phyloP scores from a whole-genome alignment of 2,329 filamentous ascomycete species.

The Arthrinium puccinioides region DNA sequence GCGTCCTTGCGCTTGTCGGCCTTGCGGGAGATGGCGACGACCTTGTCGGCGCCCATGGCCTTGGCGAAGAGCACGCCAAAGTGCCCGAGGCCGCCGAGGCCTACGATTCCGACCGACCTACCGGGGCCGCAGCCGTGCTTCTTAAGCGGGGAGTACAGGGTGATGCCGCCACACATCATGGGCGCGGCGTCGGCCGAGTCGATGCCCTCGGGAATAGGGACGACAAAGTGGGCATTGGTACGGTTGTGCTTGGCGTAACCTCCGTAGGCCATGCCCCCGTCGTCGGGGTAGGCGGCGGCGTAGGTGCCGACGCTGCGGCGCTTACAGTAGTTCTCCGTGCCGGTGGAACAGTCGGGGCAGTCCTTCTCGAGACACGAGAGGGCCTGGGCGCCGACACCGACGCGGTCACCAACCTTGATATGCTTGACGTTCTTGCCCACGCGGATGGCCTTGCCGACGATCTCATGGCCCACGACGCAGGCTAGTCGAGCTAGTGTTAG shows the following conservation, averaged over 20 bases:
- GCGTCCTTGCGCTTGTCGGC: slow-evolving; percentile 2
- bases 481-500: too few species aligned
- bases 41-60: slow-evolving; percentile 3
- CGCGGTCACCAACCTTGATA: slow-evolving; percentile 55
- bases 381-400: slow-evolving; percentile 56
- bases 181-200: slow-evolving; percentile 3
- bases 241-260: slow-evolving; percentile 23
- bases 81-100: slow-evolving; percentile 3
- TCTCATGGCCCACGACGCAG: slow-evolving; percentile 47
- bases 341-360: slow-evolving; percentile 27
- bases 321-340: slow-evolving; percentile 3
- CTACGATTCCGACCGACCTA: slow-evolving; percentile 4
- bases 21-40: slow-evolving; percentile 4
- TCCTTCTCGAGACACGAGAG: slow-evolving; percentile 45
- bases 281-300: slow-evolving; percentile 1
- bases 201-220: slow-evolving; percentile 9
- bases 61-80: slow-evolving; percentile 4
- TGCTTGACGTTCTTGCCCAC: slow-evolving; percentile 30
- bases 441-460: slow-evolving; percentile 44
- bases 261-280: slow-evolving; percentile 41
- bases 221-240: slow-evolving; percentile 27
- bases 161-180: slow-evolving; percentile 4
- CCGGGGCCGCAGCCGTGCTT: slow-evolving; percentile 3
- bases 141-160: slow-evolving; percentile 2
- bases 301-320: slow-evolving; percentile 1